Conservation (phyloP, 2,329 filamentous ascomycete species). For the Pseudogymnoascus sp. region DNA sequence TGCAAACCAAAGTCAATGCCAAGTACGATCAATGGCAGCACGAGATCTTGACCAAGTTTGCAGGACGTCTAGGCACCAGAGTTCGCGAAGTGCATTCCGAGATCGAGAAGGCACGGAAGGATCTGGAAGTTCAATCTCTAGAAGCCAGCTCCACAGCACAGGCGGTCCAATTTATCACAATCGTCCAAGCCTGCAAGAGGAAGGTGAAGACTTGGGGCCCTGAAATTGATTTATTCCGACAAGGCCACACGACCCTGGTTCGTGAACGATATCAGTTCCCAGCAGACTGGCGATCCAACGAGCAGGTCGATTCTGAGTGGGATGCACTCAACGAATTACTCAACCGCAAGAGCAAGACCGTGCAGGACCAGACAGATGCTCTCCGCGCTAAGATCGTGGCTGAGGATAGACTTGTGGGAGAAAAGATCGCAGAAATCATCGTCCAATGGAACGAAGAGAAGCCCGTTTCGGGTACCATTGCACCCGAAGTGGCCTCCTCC, state of each 20-base stretch:
- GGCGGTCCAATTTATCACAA: constrained; percentile 96
- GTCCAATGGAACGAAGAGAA: constrained; percentile 93
- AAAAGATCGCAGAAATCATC: constrained; percentile 81
- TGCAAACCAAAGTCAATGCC: constrained; percentile 96
- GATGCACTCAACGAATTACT: constrained; percentile 87
- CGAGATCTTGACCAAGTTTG: constrained; percentile 92
- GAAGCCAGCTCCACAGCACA: constrained; percentile 94
- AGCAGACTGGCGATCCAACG: constrained; percentile 88
- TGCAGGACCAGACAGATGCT: constrained; percentile 92
- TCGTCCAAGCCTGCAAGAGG: constrained; percentile 91
- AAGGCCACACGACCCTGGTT: constrained; percentile 86
- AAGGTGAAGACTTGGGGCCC: constrained; percentile 92
- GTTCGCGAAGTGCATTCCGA: constrained; percentile 92
- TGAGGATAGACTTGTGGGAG: constrained; percentile 84
- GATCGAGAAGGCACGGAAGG: constrained; percentile 80
- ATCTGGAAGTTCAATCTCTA: constrained; percentile 85
- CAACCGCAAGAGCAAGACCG: constrained; percentile 85
- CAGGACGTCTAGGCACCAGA: constrained; percentile 75
- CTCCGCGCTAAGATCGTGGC: constrained; percentile 90
- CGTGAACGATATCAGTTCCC: constrained; percentile 93
- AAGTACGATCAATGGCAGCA: constrained; percentile 99
- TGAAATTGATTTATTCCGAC: constrained; percentile 90
- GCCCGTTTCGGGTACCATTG: constrained; percentile 89
- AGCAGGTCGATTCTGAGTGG: constrained; percentile 96
- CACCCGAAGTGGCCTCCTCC: constrained; percentile 78